Percentiles rank a stretch among this genome's conserved stretches.
Conservation (phyloP, 345 rosid genomes). For the Bruguiera sexangula region DNA sequence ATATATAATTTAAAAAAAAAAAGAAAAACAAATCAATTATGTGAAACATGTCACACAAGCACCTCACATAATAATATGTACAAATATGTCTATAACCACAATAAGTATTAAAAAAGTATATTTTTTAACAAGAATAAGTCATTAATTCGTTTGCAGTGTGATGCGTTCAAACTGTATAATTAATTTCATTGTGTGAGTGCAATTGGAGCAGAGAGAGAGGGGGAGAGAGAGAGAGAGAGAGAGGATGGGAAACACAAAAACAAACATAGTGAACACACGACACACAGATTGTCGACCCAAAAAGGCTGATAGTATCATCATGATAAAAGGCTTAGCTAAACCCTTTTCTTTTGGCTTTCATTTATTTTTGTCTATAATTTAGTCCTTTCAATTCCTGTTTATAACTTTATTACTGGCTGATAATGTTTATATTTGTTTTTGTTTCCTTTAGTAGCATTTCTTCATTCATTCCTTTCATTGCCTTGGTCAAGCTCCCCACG, state of each 20-base stretch:
- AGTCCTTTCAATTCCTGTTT: too few species aligned
- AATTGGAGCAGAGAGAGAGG: neutral
- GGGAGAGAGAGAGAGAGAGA: neutral
- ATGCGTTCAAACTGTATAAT: constrained; percentile 50
- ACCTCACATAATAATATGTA: too few species aligned
- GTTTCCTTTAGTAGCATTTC: constrained; percentile 28
- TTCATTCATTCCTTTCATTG: constrained; percentile 36
- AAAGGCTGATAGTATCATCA: constrained; percentile 64
- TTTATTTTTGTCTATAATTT: too few species aligned
- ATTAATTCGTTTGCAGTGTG: constrained; percentile 22
- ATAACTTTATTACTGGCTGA: too few species aligned
- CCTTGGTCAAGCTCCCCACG: constrained; percentile 71
- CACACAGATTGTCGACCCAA: constrained; percentile 82
- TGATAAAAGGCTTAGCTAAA: constrained; percentile 45
- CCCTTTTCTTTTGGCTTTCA: too few species aligned
- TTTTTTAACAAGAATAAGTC: too few species aligned
- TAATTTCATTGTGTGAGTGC: constrained; percentile 32
- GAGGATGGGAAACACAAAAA: constrained; percentile 49
- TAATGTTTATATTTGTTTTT: too few species aligned
- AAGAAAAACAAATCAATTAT: too few species aligned
- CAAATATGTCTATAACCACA: too few species aligned
- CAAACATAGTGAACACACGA: constrained; percentile 50
- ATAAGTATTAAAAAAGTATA: too few species aligned
- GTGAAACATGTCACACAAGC: too few species aligned
- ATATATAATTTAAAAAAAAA: too few species aligned